Evolutionary conservation across 1,139 yeast species (phyloP), one percentile per base, ranked within the genome.

Genomic region (Diutina mesorugosa): DNA sequence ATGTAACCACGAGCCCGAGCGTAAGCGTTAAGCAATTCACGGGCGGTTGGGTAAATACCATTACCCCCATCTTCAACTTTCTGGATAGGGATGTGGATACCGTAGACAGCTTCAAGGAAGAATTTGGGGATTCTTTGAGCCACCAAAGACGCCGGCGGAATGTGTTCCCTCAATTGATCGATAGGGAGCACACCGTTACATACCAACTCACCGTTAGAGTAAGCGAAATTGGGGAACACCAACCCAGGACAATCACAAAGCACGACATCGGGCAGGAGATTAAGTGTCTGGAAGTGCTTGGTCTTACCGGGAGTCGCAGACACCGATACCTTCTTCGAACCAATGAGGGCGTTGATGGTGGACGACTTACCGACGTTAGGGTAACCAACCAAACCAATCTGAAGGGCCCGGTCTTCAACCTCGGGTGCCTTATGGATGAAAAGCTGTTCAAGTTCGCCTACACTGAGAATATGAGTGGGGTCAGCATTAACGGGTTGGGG

Each of bases 301-400:
- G 99, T 95, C 69, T 95, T 95, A 74, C 99, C 99, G 6, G 99
- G 99, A 0, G 99, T 95, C 1, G 99, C 79, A 1, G 99, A 93
- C 47, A 95, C 99, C 0, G 98, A 90, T 12, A 95, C 99, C 68
- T 90, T 91, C 67, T 95, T 95, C 30, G 97, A 84, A 26, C 99
- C 99, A 55, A 93, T 95, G 55, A 95, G 78, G 0, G 98, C 97
- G 69, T 91, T 91, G 64, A 91, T 91, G 10, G 98, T 91, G 10
- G 97, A 90, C 1, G 97, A 91, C 70, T 91, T 91, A 26, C 55
- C 55, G 28, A 91, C 98, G 69, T 91, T 90, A 41, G 96, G 96
- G 68, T 91, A 91, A 54, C 99, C 99, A 21, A 95, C 99, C 60
- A 95, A 79, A 58, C 99, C 99, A 61, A 95, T 90, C 66, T 90